Evolutionary conservation across 2,329 filamentous ascomycete genomes (phyloP), one percentile per base, ranked within the genome.

Genomic region (Beauveria asiatica): DNA sequence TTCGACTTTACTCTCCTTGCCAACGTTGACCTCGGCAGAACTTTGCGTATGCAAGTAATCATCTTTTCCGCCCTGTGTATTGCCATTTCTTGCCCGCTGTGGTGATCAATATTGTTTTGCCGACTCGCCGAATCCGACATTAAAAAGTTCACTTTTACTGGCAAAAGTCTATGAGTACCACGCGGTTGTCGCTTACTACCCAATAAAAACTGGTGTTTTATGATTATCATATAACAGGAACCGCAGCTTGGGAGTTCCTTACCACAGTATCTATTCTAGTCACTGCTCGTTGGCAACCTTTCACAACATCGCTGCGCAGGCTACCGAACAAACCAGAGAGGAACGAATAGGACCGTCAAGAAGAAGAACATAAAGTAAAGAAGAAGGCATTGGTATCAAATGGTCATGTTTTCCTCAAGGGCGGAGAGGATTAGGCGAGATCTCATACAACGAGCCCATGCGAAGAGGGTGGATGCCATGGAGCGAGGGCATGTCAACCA

Each of bases 391-490:
- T 16, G 11, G 10, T 10, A 3, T 5, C 5, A 5, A 21, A 27
- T 17, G 44, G 21, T 21, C 30, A 37, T 48, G 9, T 49, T 49
- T 27, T 19, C 44, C 5, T 21, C 19, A 5, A 39, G 54, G 17
- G 41, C 41, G 33, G 54, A 57, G 54, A 49, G 54, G 6, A 57
- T 57, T 7, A 33, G 54, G 33, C 44, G 23, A 23, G 54, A 57
- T 57, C 30, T 57, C 17, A 57, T 57, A 49, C 54, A 49, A 19
- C 44, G 54, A 49, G 54, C 54, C 3, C 54, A 49, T 49, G 45
- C 54, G 23, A 5, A 49, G 44, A 48, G 54, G 21, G 39, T 19
- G 21, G 30, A 53, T 25, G 49, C 41, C 11, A 39, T 53, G 49
- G 49, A 59, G 51, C 49, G 49, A 17, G 49, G 50, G 7, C 5